These are phyloP conservation scores for Brassica rapa DNA, from an alignment of 345 rosid species.

Conservation along the genomic window DNA sequence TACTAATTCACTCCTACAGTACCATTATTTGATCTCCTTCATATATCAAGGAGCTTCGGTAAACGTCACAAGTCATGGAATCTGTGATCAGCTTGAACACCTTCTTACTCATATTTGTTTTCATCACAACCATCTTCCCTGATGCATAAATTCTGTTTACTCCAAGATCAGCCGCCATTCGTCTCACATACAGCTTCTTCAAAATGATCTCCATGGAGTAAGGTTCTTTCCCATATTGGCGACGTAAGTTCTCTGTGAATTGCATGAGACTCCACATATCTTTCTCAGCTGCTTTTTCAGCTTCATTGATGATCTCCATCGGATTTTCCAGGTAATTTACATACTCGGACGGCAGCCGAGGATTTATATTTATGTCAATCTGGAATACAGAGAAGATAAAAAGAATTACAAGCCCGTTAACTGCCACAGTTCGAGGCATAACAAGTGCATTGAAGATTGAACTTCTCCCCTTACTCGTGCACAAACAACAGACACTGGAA, in stretches of 20 bases:
- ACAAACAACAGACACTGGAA: conserved; percentile 7
- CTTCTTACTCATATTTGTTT: conserved; percentile 74
- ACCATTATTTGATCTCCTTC: conserved; percentile 82
- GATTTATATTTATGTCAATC: conserved; percentile 81
- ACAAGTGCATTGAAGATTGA: conserved; percentile 4
- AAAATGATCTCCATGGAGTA: conserved; percentile 81
- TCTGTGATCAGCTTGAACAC: conserved; percentile 84
- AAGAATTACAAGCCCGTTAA: conserved; percentile 9
- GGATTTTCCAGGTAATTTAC: conserved; percentile 85
- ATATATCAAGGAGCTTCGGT: conserved; percentile 62
- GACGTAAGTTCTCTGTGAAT: conserved; percentile 80
- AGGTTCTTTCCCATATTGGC: conserved; percentile 91
- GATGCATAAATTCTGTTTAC: conserved; percentile 68
- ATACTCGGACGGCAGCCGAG: conserved; percentile 86
- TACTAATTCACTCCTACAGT: conserved; percentile 18
- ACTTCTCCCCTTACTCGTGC: conserved; percentile 13
- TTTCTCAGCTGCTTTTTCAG: conserved; percentile 85
- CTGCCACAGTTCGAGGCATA: background rate
- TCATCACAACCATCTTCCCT: conserved; percentile 89
- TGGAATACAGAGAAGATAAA: conserved; percentile 39
- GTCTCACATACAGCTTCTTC: conserved; percentile 85
- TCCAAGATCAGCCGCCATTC: conserved; percentile 99
- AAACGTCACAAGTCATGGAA: conserved; percentile 68
- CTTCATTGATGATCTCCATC: conserved; percentile 74
- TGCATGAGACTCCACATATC: conserved; percentile 84